Evolutionary conservation across 1,284 basidiomycete genomes (phyloP).

Genomic region (Pholiota adiposa): DNA sequence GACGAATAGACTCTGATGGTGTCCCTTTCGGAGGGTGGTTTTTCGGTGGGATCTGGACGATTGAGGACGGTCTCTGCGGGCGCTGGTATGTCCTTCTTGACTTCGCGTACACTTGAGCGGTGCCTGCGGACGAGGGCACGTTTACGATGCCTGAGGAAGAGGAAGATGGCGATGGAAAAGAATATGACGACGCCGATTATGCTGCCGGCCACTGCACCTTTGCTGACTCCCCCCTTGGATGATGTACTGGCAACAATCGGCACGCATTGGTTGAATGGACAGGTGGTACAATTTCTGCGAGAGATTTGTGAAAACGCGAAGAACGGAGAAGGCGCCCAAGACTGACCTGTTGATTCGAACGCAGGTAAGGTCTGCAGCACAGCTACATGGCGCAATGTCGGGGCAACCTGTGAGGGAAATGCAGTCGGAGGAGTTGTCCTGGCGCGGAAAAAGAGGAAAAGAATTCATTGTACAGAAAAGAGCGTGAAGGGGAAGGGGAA

Average conservation of each 20-base stretch:
- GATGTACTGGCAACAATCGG: constrained; percentile 28
- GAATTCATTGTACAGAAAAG: constrained; percentile 53
- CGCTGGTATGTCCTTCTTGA: constrained; percentile 68
- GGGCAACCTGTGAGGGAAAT: constrained; percentile 38
- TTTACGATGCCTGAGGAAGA: constrained; percentile 70
- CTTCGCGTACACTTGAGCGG: constrained; percentile 37
- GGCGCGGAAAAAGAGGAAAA: constrained; percentile 46
- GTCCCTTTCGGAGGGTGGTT: constrained; percentile 45
- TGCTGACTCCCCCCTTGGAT: constrained; percentile 51
- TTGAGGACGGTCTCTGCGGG: constrained; percentile 76
- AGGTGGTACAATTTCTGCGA: constrained; percentile 59
- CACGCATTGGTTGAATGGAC: constrained; percentile 55
- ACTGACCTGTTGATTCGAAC: constrained; percentile 60
- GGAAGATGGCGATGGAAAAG: constrained; percentile 49
- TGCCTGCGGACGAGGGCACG: constrained; percentile 35
- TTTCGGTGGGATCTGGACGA: constrained; percentile 77
- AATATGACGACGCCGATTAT: constrained; percentile 68
- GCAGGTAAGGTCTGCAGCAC: constrained; percentile 57
- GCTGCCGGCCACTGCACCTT: constrained; percentile 75
- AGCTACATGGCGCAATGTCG: constrained; percentile 55
- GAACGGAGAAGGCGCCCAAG: not conserved
- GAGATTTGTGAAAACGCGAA: constrained; percentile 7
- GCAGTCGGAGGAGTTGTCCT: constrained; percentile 36
- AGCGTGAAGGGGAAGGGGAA: constrained; percentile 32
- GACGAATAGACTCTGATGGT: constrained; percentile 53